Conservation (phyloP, 257 asterid species). For the Nicotiana sylvestris region DNA sequence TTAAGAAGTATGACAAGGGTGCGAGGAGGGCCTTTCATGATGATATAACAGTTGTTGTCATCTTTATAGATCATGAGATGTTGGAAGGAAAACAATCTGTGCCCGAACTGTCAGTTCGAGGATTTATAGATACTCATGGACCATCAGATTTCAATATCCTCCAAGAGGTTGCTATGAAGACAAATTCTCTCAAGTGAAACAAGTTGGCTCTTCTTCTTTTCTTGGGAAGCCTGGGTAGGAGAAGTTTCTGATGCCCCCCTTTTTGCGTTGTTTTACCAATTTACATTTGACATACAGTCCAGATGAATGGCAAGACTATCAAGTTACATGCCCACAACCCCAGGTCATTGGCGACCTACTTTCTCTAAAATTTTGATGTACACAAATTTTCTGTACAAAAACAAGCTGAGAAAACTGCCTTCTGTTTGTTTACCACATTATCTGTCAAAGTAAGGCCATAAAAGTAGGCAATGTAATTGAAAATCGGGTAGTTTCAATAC, state of each 20-base stretch:
- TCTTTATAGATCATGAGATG: conserved; percentile 53
- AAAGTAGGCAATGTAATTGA: not conserved
- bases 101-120: conserved; percentile 50
- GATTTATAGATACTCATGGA: conserved; percentile 43
- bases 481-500: not conserved
- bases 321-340: not conserved
- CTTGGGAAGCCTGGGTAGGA: not conserved
- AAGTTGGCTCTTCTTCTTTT: not conserved
- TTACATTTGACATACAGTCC: not conserved
- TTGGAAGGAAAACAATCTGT: conserved; percentile 21
- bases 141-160: conserved; percentile 47
- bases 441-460: not conserved
- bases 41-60: conserved; percentile 67
- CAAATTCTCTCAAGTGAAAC: conserved; percentile 12
- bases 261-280: not conserved
- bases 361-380: not conserved
- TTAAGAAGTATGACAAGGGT: conserved; percentile 46
- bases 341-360: not conserved
- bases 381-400: not conserved
- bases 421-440: not conserved
- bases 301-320: not conserved
- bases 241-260: not conserved
- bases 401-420: not conserved
- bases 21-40: conserved; percentile 55
- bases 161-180: conserved; percentile 18